Evolutionary conservation across 2,329 filamentous ascomycete species (phyloP).

Genomic region (Calonectria hawksworthii): DNA sequence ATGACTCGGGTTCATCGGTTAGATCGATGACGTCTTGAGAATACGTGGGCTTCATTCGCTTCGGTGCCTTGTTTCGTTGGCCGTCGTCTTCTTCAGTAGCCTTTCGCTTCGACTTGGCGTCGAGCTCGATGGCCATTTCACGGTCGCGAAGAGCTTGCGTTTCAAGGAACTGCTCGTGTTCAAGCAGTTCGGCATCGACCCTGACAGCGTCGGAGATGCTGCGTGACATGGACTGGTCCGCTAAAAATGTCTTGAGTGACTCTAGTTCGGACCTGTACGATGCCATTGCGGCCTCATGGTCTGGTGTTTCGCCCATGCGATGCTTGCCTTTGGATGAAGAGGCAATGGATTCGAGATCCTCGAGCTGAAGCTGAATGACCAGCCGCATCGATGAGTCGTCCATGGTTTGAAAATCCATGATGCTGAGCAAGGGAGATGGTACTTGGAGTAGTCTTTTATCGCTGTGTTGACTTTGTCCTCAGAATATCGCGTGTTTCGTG

Average conservation of each 20-base stretch:
- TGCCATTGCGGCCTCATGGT: conserved; percentile 14
- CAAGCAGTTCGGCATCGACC: not conserved
- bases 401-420: not conserved
- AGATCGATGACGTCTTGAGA: not conserved
- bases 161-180: not conserved
- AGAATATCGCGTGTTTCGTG: not conserved
- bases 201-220: conserved; percentile 30
- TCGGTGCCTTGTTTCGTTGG: not conserved
- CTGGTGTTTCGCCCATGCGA: conserved; percentile 10
- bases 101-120: not conserved
- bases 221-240: not conserved
- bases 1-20: conserved; percentile 5
- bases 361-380: conserved; percentile 27
- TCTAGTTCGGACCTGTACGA: conserved; percentile 22
- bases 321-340: conserved; percentile 31
- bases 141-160: conserved; percentile 9
- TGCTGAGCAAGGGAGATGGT: not conserved
- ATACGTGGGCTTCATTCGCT: not conserved
- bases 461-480: not conserved
- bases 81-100: not conserved
- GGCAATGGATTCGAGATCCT: conserved; percentile 15
- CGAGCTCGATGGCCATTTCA: conserved; percentile 14
- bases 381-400: not conserved
- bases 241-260: not conserved
- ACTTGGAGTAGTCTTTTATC: not conserved